A percentile compares a stretch with the other conserved stretches of the same genome.
phyloP scores from a whole-genome alignment of 495 filamentous ascomycete genomes.

The Elaphomyces granulatus region DNA sequence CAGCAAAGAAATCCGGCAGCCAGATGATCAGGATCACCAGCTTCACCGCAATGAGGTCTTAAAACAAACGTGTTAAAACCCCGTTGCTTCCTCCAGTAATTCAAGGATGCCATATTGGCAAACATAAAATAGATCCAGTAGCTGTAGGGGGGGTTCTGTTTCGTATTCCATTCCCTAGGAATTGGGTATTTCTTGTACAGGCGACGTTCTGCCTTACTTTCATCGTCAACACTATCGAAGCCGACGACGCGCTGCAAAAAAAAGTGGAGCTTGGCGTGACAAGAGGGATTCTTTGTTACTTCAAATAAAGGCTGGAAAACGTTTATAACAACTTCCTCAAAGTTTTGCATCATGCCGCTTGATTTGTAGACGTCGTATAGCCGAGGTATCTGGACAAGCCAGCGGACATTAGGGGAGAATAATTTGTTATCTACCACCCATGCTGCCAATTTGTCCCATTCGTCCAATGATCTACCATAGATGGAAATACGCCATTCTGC shows the following conservation, averaged over 20 bases:
- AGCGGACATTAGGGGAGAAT: slow-evolving; percentile 92
- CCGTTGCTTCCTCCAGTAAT: slow-evolving; percentile 75
- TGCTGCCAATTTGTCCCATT: slow-evolving; percentile 95
- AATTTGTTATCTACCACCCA: slow-evolving; percentile 99
- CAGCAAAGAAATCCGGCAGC: slow-evolving; percentile 86
- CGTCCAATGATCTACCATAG: slow-evolving; percentile 78
- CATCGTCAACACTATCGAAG: slow-evolving; percentile 95
- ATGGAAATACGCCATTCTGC: slow-evolving; percentile 98
- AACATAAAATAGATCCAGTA: slow-evolving; percentile 99
- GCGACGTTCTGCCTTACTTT: slow-evolving; percentile 88
- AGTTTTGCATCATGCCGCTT: slow-evolving; percentile 69
- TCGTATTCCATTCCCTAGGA: slow-evolving; percentile 72
- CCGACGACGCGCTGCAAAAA: slow-evolving; percentile 93
- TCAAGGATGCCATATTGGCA: slow-evolving; percentile 85
- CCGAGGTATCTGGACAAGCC: slow-evolving; percentile 90
- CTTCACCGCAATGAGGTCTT: slow-evolving; percentile 91
- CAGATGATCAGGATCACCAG: slow-evolving; percentile 91
- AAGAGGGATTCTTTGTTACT: slow-evolving; percentile 73
- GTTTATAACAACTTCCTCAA: slow-evolving; percentile 82
- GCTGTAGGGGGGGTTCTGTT: slow-evolving; percentile 93
- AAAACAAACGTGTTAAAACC: slow-evolving; percentile 94
- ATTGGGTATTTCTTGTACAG: slow-evolving; percentile 88
- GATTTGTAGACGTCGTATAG: slow-evolving; percentile 93
- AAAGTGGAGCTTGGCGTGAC: slow-evolving; percentile 83
- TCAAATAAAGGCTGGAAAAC: slow-evolving; percentile 91